Percentiles rank a stretch among this genome's conserved stretches.
phyloP scores from a whole-genome alignment of 2,329 filamentous ascomycete genomes.

The Pseudogymnoascus sp. region DNA sequence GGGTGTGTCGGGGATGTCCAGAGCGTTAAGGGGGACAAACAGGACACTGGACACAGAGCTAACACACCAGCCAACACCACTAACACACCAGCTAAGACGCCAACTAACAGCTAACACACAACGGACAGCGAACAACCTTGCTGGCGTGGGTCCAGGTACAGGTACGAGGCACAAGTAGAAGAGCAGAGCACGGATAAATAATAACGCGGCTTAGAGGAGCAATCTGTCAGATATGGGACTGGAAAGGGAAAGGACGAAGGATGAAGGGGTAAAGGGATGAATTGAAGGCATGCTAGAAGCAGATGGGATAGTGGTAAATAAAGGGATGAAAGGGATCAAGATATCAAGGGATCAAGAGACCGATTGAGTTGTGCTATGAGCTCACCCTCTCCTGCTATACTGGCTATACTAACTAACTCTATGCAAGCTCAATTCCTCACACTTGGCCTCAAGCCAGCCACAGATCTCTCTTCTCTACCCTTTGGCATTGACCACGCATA shows the following conservation, averaged over 20 bases:
- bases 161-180: background rate
- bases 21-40: background rate
- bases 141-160: background rate
- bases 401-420: background rate
- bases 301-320: background rate
- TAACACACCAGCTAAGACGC: background rate
- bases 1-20: background rate
- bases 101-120: background rate
- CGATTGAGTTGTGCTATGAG: background rate
- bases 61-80: background rate
- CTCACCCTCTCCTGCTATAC: background rate
- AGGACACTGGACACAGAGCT: background rate
- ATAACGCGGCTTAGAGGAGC: slow-evolving; percentile 3
- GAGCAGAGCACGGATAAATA: background rate
- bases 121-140: background rate
- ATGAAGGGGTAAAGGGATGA: background rate
- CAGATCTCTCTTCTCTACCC: background rate
- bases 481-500: background rate
- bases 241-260: background rate
- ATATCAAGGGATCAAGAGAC: background rate
- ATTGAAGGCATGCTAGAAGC: too few relatives aligned
- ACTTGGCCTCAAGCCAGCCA: background rate
- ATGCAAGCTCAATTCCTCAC: background rate
- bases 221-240: background rate
- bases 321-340: background rate